A percentile compares a stretch with the other conserved stretches of the same genome.
These are phyloP conservation scores for Acmispon strigosus DNA, from an alignment of 306 rosid species.

Conservation along the genomic window DNA sequence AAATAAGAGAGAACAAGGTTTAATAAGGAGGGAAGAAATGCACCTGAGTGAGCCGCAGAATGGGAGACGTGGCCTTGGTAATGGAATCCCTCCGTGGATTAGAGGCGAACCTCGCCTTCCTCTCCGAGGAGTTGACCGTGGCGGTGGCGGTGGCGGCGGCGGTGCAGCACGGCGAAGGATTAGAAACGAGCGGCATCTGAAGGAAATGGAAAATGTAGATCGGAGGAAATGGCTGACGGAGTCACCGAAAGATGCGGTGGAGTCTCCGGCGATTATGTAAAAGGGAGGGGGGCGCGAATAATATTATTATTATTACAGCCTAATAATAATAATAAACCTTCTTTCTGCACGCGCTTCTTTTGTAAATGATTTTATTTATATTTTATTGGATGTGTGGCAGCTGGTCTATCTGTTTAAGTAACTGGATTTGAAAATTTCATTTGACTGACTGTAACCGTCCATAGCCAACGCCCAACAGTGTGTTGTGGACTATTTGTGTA, in stretches of 20 bases:
- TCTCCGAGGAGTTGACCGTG: constrained; percentile 6
- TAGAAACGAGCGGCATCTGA: constrained; percentile 50
- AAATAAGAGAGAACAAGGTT: neutral
- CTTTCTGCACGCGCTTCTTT: neutral
- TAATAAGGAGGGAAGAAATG: neutral
- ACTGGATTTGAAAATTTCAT: no score
- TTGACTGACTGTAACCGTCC: no score
- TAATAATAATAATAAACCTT: no score
- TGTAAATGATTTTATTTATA: neutral
- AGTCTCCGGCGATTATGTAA: constrained; percentile 23
- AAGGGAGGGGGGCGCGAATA: constrained; percentile 9
- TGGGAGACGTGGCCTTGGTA: neutral
- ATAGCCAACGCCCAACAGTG: no score
- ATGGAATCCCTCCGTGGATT: constrained; percentile 11
- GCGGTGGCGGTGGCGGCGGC: constrained; percentile 22
- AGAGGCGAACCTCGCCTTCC: neutral
- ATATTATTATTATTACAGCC: no score
- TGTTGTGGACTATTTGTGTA: no score
- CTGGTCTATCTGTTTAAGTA: no score
- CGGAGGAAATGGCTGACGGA: constrained; percentile 24
- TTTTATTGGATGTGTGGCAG: no score
- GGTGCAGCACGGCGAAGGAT: constrained; percentile 35
- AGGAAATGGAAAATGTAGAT: constrained; percentile 1
- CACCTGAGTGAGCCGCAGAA: constrained; percentile 38
- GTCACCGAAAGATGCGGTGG: constrained; percentile 30